Base-by-base conservation (phyloP, 164 flowering plant species). In the Berberis thunbergii region DNA sequence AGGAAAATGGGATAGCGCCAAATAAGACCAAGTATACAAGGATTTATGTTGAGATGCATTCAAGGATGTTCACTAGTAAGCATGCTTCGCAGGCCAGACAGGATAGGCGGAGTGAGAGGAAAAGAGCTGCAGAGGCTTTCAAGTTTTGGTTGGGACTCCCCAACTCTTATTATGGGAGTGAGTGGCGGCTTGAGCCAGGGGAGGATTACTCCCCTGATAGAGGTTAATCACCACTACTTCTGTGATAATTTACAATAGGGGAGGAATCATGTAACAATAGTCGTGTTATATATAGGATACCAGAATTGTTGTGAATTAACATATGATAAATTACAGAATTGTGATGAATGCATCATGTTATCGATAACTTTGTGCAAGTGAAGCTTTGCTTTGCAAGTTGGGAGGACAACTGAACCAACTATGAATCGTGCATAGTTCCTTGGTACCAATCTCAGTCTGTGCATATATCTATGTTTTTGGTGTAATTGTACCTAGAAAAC, bases 141-240 rank as follows among this genome's bases (percentile, higher is more conserved):
- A 94, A 94, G 80, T 94, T 91, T 72, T 94, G 99, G 96, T 68
- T 94, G 75, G 99, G 96, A 42, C 77, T 94, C 72, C 99, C 97
- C 4, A 91, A 94, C 64, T 80, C 88, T 57, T 91, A 91, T 63
- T 91, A 91, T 76, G 95, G 83, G 49, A 89, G 93, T 69, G 99
- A 91, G 64, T 91, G 99, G 96, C 73, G 81, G 55, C 80, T 89
- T 54, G 85, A 82, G 9, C 79, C 82, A 43, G 80, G 68, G 45
- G 71, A 75, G 67, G 73, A 71, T 43, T 71, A 72, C 40, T 70
- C n/a, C 49, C 65, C 52, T 7, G 68, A 63, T 4, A 69, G 72
- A 59, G 59, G 49, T 45, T 64, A 54, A 64, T 52, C 42, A n/a
- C 50, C 57, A 46, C 41, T 26, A 60, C 57, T 43, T 55, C 54